Evolutionary conservation across 1,284 basidiomycete genomes (phyloP), one percentile per base, ranked within the genome.

Genomic region (Stygiomarasmius scandens): DNA sequence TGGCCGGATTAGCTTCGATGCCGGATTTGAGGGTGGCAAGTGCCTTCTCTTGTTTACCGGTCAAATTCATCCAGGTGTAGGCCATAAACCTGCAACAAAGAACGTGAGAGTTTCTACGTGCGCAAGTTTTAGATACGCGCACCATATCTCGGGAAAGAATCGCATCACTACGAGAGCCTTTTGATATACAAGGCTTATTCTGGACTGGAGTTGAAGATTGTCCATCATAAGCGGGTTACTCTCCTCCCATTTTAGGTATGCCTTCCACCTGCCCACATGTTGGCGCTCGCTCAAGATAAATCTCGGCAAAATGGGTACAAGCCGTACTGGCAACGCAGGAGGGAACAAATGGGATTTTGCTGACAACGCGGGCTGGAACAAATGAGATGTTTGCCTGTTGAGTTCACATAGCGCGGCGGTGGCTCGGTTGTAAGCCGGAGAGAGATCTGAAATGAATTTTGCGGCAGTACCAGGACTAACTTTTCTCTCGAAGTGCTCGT

Each of bases 91-190:
- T 95, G 64, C 22, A 52, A 46, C 43, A 34, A 24, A 61, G 29
- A 46, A 20, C 11, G 22, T n/a, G 4, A 43, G 36, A 20, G 25
- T n/a, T n/a, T n/a, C n/a, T n/a, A n/a, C n/a, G n/a, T n/a, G n/a
- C n/a, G n/a, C n/a, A n/a, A 20, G 25, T 24, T 22, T 8, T 16
- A 4, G 14, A 45, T 22, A 20, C 8, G 71, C 82, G 59, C 62
- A 93, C 96, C 95, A 98, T 49, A 98, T 88, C 71, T 99, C 97
- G 3, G 93, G 88, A 71, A 91, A 98, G 75, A 94, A 99, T 46
- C 96, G 83, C 92, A 98, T 93, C 60, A 90, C 81, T 65, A 94
- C 87, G 61, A 93, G 78, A 1, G 93, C 93, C 74, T 96, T 95
- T 60, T 89, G 83, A 72, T 97, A 95, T 2, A 95, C 93, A 49